These are phyloP conservation scores for Diaporthe capsici DNA, from an alignment of 2,329 filamentous ascomycete genomes.

Conservation along the genomic window DNA sequence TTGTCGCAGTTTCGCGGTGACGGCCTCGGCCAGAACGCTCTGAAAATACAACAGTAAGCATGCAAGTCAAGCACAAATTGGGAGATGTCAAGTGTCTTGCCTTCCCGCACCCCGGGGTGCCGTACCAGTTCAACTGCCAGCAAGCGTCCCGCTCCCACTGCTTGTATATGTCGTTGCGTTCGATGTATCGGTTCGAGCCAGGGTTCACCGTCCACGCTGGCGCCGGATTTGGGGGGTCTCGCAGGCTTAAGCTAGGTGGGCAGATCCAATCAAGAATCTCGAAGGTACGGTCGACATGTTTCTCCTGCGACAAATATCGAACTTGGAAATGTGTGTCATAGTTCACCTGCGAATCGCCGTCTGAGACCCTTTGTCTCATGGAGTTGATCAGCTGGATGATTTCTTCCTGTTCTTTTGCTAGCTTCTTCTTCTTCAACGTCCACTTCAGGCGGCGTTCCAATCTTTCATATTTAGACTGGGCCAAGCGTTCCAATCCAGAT, in stretches of 20 bases:
- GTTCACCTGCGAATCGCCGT: not conserved
- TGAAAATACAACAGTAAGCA: not conserved
- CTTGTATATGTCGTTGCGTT: not conserved
- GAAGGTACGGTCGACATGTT: not conserved
- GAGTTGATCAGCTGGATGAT: too few species aligned
- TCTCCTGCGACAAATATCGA: not conserved
- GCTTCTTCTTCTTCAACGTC: too few species aligned
- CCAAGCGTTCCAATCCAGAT: too few species aligned
- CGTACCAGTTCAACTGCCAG: not conserved
- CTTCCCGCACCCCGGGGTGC: not conserved
- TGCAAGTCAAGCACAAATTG: too few species aligned
- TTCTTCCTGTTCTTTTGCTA: too few species aligned
- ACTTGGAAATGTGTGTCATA: not conserved
- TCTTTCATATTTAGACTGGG: too few species aligned
- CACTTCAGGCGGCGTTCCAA: too few species aligned
- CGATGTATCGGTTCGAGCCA: not conserved
- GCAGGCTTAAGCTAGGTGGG: not conserved
- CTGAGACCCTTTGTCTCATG: not conserved
- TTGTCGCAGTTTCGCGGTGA: not conserved
- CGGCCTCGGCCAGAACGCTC: not conserved
- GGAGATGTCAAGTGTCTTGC: not conserved
- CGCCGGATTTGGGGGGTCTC: not conserved
- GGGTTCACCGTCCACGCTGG: not conserved
- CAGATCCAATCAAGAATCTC: slow-evolving; percentile 1
- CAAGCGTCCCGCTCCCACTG: not conserved